A percentile compares a stretch with the other conserved stretches of the same genome.
Evolutionary conservation across 1,284 basidiomycete genomes (phyloP).

Genomic region (Cutaneotrichosporon cutaneum): DNA sequence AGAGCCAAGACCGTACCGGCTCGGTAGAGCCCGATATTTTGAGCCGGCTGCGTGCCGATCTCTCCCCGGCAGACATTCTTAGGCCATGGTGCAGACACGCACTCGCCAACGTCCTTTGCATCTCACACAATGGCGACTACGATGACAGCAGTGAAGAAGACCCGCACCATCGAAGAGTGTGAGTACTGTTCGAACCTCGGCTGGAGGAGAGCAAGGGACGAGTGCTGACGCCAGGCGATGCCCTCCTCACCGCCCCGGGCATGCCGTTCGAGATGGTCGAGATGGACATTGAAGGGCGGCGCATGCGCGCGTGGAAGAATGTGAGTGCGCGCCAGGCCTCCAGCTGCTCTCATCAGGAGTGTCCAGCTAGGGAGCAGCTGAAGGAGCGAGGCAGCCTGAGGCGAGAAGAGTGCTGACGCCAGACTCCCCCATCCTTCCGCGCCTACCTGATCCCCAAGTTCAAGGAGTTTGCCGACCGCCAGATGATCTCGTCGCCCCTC

Average conservation of each 20-base stretch:
- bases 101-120: not conserved
- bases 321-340: slow-evolving; percentile 30
- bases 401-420: not conserved
- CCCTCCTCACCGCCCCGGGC: slow-evolving; percentile 36
- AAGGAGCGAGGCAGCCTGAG: too few species aligned
- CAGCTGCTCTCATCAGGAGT: too few species aligned
- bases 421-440: slow-evolving; percentile 5
- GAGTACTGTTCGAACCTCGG: not conserved
- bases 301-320: slow-evolving; percentile 38
- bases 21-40: not conserved
- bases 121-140: not conserved
- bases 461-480: slow-evolving; percentile 27
- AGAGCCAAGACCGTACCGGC: not conserved
- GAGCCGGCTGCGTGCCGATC: not conserved
- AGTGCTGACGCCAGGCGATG: slow-evolving; percentile 30
- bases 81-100: not conserved
- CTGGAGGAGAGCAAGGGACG: too few species aligned
- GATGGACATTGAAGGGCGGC: slow-evolving; percentile 28
- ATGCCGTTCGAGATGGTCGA: slow-evolving; percentile 40
- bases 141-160: not conserved
- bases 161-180: not conserved
- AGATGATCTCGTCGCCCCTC: slow-evolving; percentile 41
- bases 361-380: not conserved
- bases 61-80: not conserved
- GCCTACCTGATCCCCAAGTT: slow-evolving; percentile 19